Base-by-base conservation (phyloP, 495 filamentous ascomycete species). In the Physcia stellaris region DNA sequence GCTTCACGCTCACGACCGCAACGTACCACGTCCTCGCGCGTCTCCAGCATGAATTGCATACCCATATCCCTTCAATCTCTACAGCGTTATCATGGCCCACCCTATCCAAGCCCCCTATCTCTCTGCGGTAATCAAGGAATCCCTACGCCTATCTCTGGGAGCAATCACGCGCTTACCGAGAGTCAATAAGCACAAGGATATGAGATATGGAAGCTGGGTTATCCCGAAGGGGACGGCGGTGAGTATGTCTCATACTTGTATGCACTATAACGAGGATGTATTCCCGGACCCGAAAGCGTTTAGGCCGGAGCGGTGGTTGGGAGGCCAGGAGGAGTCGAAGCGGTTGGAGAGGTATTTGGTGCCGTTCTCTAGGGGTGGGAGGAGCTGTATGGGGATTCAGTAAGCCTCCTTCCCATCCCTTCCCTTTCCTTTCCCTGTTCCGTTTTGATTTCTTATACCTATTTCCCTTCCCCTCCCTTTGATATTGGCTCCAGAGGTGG, bases 251-350 rank as follows among this genome's bases (percentile, higher is more conserved):
- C 48, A 41, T 15, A 47, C 48, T 4, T 40, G 48, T 38, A 40
- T 59, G 20, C 52, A 56, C 21, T 43, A 54, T 37, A 47, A 60
- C 37, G 40, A 53, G 29, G 41, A 28, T 3, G 49, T 63, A 3
- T 70, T 66, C 44, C 47, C 51, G 0, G 41, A 61, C 1, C 57
- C 64, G 0, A 28, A 43, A 17, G 28, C 31, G 9, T 72, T 68
- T 41, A 39, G 53, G 1, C 67, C 66, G 0, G 65, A 68, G 40
- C 54, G 67, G 13, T 72, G 67, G 67, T 42, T 61, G 1, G 52
- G 49, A 4, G 40, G 36, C 13, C 24, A 37, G 20, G 39, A 40
- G 15, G 61, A 32, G 73, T 76, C 47, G 64, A 62, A 37, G 61
- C n/a, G n/a, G n/a, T 41, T 51, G 17, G 38, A 47, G 17, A 28